Percentiles rank a stretch among this genome's conserved stretches.
These are phyloP conservation scores for Astraeus odoratus DNA, from an alignment of 768 basidiomycete genomes.

Conservation along the genomic window DNA sequence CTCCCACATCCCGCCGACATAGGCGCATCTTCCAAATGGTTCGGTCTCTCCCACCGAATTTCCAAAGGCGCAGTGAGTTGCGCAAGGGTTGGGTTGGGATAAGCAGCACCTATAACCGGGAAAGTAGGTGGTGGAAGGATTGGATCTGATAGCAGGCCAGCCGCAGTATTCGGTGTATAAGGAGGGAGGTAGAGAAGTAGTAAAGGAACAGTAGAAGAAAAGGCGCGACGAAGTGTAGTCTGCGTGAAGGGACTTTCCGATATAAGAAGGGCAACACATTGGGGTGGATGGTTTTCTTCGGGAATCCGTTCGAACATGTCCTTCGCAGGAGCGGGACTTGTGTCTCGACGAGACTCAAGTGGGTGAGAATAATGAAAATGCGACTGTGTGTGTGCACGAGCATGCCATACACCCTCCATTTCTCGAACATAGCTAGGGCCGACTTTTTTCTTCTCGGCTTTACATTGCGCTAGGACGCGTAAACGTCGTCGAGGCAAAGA, in stretches of 20 bases:
- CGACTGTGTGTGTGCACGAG: constrained; percentile 8
- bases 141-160: neutral
- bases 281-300: neutral
- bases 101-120: constrained; percentile 7
- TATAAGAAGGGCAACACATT: constrained; percentile 61
- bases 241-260: constrained; percentile 80
- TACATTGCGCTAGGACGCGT: constrained; percentile 83
- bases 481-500: constrained; percentile 34
- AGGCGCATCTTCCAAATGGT: neutral
- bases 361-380: neutral
- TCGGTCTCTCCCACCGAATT: constrained; percentile 19
- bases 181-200: constrained; percentile 70
- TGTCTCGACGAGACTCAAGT: no score
- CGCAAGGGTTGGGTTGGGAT: constrained; percentile 18
- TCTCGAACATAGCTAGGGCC: constrained; percentile 81
- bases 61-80: constrained; percentile 14
- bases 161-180: neutral
- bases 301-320: neutral
- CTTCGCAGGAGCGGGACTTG: no score
- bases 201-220: constrained; percentile 71
- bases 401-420: constrained; percentile 79
- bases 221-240: constrained; percentile 58
- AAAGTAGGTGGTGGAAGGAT: neutral
- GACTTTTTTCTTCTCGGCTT: constrained; percentile 79
- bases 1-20: constrained; percentile 11